Base-by-base conservation (phyloP, 306 rosid genomes). In the Neltuma alba region DNA sequence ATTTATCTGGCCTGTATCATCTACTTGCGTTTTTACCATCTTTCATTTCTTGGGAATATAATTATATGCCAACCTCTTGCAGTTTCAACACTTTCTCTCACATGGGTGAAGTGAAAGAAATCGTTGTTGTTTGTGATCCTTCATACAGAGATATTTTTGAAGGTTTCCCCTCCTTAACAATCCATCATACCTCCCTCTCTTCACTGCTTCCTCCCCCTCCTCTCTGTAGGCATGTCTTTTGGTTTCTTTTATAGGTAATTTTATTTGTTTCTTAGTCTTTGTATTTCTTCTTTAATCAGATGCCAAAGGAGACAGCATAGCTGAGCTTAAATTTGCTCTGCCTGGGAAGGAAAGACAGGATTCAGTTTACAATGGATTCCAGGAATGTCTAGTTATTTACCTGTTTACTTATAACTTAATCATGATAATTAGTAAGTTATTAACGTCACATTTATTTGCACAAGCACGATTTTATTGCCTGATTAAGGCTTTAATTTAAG, bases 341-440 rank as follows among this genome's bases (percentile, higher is more conserved):
- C 99, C 99, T 12, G 99, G 99, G 40, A 95, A 95, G 89, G 99
- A 95, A 86, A 88, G 99, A 82, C 99, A 95, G 81, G 96, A 95
- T 86, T 95, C 98, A 38, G 99, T 95, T 76, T 95, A 84, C 90
- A 91, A 82, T 65, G 97, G 99, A 74, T 86, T 95, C 64, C 97
- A 93, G 97, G 99, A 89, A 89, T 80, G 81, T 81, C 78, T 76
- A 61, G 44, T 34, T 76, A n/a, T 38, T 54, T 54, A 50, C 27
- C 37, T 10, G 27, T 48, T 33, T 3, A 7, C 27, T 6, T 7
- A 12, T 27, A 54, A 37, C 31, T 31, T 30, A 63, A 65, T 33
- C 41, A 75, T 45, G 41, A 63, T 57, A 13, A 58, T 31, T 52
- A 37, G 48, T 33, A 71, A 30, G 63, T 74, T 44, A 66, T 62